phyloP scores from a whole-genome alignment of 768 basidiomycete genomes.

The Collybiopsis confluens region DNA sequence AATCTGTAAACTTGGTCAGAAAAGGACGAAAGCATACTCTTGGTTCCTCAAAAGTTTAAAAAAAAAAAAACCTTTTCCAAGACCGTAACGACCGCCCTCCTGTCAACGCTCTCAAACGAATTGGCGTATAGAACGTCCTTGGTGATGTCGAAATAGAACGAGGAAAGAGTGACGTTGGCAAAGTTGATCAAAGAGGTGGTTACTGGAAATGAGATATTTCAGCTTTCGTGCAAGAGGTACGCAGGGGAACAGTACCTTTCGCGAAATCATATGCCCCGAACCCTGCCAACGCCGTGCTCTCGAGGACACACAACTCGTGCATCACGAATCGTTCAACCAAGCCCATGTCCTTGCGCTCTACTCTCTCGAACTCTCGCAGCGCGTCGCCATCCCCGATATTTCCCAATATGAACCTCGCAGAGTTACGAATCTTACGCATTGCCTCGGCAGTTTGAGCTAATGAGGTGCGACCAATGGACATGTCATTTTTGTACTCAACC shows the following conservation, averaged over 20 bases:
- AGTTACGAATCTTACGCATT: slow-evolving; percentile 81
- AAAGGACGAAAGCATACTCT: too few species aligned
- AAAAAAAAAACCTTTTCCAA: slow-evolving; percentile 54
- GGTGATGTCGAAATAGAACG: slow-evolving; percentile 87
- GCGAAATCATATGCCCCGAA: slow-evolving; percentile 80
- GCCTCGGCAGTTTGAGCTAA: slow-evolving; percentile 73
- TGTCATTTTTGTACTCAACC: slow-evolving; percentile 86
- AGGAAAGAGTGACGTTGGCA: slow-evolving; percentile 79
- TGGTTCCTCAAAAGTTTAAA: too few species aligned
- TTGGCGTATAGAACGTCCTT: slow-evolving; percentile 90
- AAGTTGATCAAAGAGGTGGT: slow-evolving; percentile 72
- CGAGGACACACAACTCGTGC: slow-evolving; percentile 74
- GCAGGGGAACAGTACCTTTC: slow-evolving; percentile 47
- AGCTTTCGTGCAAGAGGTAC: background rate
- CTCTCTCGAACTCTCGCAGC: slow-evolving; percentile 26
- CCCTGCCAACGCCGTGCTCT: slow-evolving; percentile 58
- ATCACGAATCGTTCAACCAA: slow-evolving; percentile 86
- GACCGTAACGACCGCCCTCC: slow-evolving; percentile 66
- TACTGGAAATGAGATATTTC: slow-evolving; percentile 38
- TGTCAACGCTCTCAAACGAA: slow-evolving; percentile 39
- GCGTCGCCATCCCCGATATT: slow-evolving; percentile 50
- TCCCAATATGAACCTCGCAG: slow-evolving; percentile 81
- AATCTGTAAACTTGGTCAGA: slow-evolving; percentile 37
- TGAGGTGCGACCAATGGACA: slow-evolving; percentile 76
- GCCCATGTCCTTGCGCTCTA: slow-evolving; percentile 47